Base-by-base conservation (phyloP, 148 eudicot genomes). In the Camellia sinensis region DNA sequence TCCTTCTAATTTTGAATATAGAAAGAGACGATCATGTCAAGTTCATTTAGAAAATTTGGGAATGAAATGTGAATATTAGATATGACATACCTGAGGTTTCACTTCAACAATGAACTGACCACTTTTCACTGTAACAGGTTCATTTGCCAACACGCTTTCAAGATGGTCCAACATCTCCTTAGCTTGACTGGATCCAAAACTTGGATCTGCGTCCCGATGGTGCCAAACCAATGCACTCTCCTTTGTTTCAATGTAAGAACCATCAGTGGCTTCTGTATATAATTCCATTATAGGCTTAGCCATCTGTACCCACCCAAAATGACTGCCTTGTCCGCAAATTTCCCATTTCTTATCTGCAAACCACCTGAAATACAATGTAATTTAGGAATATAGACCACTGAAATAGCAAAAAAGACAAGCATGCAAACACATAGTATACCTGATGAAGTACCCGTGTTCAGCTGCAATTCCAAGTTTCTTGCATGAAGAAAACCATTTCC, bases 201-300 rank as follows among this genome's bases (percentile, higher is more conserved):
- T 86, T 2, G 84, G 84, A 74, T 86, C 88, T 52, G 88, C 88
- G 78, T 86, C 88, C 40, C 76, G 81, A 70, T 86, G 88, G 52
- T 85, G 87, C 87, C 87, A 85, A 79, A 85, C 87, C 79, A 85
- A 66, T 7, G 87, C 87, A 57, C 87, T 86, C 74, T 86, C 88
- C 71, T 86, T 86, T 50, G 29, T 78, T 75, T 86, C 88, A 77
- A 86, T 86, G 45, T 74, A 80, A 10, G 88, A 86, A 45, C 88
- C 88, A 71, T 86, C 88, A 5, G 88, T 86, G 10, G 88, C 71
- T 78, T 86, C 88, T 43, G 88, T 78, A 45, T 86, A 86, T 29
- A 63, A 37, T 71, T 86, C 78, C 88, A 86, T 86, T 29, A 86
- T 84, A 65, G 86, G 86, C 45, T 86, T 86, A 69, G 86, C 88